These are phyloP conservation scores for Hypoxylon sp. DNA, from an alignment of 2,329 filamentous ascomycete genomes.

Conservation along the genomic window DNA sequence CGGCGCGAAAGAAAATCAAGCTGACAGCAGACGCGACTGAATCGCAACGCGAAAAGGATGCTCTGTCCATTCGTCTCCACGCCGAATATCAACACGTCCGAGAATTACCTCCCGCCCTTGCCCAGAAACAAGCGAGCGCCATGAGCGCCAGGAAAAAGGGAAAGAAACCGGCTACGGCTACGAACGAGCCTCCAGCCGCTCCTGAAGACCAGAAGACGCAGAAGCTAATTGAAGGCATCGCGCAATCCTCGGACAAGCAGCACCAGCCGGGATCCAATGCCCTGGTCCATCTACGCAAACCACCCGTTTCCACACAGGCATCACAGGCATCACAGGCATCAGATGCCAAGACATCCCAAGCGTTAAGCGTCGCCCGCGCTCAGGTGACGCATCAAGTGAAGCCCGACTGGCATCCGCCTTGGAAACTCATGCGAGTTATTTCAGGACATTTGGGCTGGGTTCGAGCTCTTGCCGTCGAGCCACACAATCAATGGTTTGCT, in stretches of 20 bases:
- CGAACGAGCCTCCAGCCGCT: conserved; percentile 48
- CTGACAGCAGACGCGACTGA: conserved; percentile 48
- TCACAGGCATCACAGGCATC: conserved; percentile 30
- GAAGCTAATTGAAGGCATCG: conserved; percentile 77
- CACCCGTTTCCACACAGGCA: conserved; percentile 42
- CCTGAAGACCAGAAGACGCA: conserved; percentile 65
- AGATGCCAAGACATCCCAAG: conserved; percentile 40
- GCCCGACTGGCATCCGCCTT: conserved; percentile 97
- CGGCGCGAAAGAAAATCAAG: conserved; percentile 51
- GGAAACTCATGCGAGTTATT: conserved; percentile 98
- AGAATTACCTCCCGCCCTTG: conserved; percentile 52
- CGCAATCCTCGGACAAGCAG: conserved; percentile 57
- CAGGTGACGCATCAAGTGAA: conserved; percentile 67
- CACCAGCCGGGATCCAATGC: conserved; percentile 49
- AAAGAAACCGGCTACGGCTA: conserved; percentile 46
- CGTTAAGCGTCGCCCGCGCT: conserved; percentile 54
- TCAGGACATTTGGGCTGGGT: conserved; percentile 98
- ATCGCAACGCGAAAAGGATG: conserved; percentile 51
- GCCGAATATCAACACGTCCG: conserved; percentile 53
- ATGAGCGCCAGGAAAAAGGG: conserved; percentile 50
- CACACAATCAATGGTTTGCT: conserved; percentile 97
- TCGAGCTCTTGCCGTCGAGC: conserved; percentile 88
- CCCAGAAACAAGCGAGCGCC: conserved; percentile 57
- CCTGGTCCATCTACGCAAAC: conserved; percentile 55
- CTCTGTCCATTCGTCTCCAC: conserved; percentile 53